Evolutionary conservation across 371 early-diverging fungal genomes (phyloP).

Genomic region (Choanephora cucurbitarum): DNA sequence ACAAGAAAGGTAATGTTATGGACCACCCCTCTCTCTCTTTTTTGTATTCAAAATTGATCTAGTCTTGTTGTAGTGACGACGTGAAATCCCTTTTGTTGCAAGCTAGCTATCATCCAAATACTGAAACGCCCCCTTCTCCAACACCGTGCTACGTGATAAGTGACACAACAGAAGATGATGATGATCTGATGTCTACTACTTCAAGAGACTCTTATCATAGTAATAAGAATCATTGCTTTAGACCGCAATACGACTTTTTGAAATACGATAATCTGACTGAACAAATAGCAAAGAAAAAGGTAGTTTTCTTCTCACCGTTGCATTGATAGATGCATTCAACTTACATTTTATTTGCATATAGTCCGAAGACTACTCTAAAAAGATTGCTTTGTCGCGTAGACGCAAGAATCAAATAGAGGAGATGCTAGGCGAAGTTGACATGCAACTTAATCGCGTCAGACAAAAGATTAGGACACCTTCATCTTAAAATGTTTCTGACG

Average conservation of each 20-base stretch:
- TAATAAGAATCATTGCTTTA: not conserved
- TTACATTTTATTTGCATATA: not conserved
- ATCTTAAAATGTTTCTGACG: not conserved
- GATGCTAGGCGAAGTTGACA: conserved; percentile 29
- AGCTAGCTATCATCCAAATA: conserved; percentile 19
- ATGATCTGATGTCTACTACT: conserved; percentile 11
- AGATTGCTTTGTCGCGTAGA: conserved; percentile 13
- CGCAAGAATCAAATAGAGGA: conserved; percentile 26
- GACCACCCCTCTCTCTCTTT: not conserved
- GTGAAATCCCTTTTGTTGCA: conserved; percentile 17
- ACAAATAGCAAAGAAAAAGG: conserved; percentile 12
- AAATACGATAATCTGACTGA: conserved; percentile 7
- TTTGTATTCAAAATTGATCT: not conserved
- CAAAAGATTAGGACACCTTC: conserved; percentile 30
- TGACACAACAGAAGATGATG: conserved; percentile 12
- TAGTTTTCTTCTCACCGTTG: not conserved
- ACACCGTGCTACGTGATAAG: not conserved
- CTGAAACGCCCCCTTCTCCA: conserved; percentile 22
- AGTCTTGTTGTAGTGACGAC: not conserved
- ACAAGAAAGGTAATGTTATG: not conserved
- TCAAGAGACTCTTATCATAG: conserved; percentile 13
- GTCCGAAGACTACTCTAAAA: conserved; percentile 20
- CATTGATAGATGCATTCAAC: not conserved
- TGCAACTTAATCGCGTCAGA: conserved; percentile 28
- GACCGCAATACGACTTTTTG: conserved; percentile 12